Evolutionary conservation across 1,284 basidiomycete species (phyloP).

Genomic region (Ustilago crameri): DNA sequence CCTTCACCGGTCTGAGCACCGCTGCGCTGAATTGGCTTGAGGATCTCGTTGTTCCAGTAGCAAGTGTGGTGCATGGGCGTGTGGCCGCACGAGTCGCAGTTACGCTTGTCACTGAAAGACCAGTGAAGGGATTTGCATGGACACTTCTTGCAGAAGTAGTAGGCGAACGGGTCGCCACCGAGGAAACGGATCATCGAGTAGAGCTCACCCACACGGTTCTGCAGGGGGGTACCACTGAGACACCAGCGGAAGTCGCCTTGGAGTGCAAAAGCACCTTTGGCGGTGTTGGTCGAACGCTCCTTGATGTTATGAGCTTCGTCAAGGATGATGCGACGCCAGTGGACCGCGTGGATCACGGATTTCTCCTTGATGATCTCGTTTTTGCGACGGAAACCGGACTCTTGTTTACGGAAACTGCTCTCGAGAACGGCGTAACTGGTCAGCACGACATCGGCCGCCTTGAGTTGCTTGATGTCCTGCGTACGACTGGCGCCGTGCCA

Average conservation of each 20-base stretch:
- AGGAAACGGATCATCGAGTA: slow-evolving; percentile 82
- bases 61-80: slow-evolving; percentile 90
- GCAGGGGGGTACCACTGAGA: slow-evolving; percentile 89
- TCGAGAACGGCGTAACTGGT: slow-evolving; percentile 79
- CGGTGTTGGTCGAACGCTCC: slow-evolving; percentile 92
- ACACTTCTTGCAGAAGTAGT: slow-evolving; percentile 77
- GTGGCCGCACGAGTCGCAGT: slow-evolving; percentile 91
- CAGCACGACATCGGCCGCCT: slow-evolving; percentile 83
- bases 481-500: slow-evolving; percentile 84
- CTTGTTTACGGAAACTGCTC: slow-evolving; percentile 90
- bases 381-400: slow-evolving; percentile 88
- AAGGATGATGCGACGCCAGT: slow-evolving; percentile 85
- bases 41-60: slow-evolving; percentile 68
- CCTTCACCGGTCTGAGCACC: slow-evolving; percentile 63
- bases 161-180: slow-evolving; percentile 54
- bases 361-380: slow-evolving; percentile 87
- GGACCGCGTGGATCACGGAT: slow-evolving; percentile 83
- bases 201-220: slow-evolving; percentile 89
- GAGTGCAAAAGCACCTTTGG: slow-evolving; percentile 92
- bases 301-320: slow-evolving; percentile 95
- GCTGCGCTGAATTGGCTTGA: slow-evolving; percentile 65
- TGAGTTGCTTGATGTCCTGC: slow-evolving; percentile 76
- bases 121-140: slow-evolving; percentile 90
- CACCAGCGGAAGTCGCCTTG: slow-evolving; percentile 89
- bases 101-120: slow-evolving; percentile 83